Evolutionary conservation across 140 eudicot species (phyloP), one percentile per base, ranked within the genome.

Genomic region (Erigeron philadelphicus): DNA sequence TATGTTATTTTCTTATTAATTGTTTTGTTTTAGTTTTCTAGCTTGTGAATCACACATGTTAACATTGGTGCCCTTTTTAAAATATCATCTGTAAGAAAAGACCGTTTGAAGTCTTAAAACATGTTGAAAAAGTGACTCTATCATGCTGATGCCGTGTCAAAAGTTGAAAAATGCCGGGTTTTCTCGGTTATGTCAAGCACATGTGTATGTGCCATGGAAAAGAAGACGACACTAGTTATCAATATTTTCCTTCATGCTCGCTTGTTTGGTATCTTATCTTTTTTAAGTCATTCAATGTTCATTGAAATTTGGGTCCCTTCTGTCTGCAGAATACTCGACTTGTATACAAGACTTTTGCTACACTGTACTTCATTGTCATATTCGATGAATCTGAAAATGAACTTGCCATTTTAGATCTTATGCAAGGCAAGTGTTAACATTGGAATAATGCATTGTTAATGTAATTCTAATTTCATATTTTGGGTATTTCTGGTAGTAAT

Each of bases 381-480:
- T 84, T 84, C 77, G 95, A 86, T 71, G 81, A 81, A 47, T 81
- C 89, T 71, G 95, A 86, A 77, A 86, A 86, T 56, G 95, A 86
- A 81, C 84, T 86, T 57, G 95, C 89, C 31, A 86, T 86, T 72
- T 76, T 86, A 58, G 95, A 86, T 72, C 84, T 86, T 31, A 86
- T 86, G 81, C 89, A 86, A 86, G 95, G 95, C 59, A 53, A 50
- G n/a, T 75, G 63, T 73, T 52, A 62, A 21, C 69, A 45, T 11
- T 13, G 9, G 12, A 53, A 18, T 54, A 25, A 11, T 18, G 11
- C 63, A 23, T 59, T 58, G 13, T 23, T 6, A 58, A 59, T 21
- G 49, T 31, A 50, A 68, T 16, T 72, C 62, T 64, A 73, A 17
- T 63, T 42, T 54, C 43, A 49, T 61, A 17, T 16, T 2, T 13